Percentiles rank a stretch among this genome's conserved stretches.
Conservation (phyloP, 345 rosid species). For the Combretum micranthum region DNA sequence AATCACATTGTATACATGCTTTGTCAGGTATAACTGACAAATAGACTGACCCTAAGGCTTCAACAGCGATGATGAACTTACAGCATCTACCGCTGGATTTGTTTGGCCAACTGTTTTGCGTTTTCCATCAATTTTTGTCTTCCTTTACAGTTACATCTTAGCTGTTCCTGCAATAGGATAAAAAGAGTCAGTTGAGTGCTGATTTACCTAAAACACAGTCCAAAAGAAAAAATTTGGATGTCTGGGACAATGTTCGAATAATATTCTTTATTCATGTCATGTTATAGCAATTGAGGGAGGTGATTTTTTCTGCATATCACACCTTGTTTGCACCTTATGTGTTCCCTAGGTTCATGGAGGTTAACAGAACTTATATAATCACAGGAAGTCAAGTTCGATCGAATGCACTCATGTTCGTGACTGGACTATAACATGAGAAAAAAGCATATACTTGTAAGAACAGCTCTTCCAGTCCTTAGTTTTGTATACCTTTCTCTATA, state of each 20-base stretch:
- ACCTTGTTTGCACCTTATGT: neutral
- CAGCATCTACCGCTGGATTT: too few species aligned
- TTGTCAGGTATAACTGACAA: neutral
- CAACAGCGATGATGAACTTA: constrained; percentile 1
- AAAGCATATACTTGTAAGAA: constrained; percentile 66
- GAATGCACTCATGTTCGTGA: constrained; percentile 55
- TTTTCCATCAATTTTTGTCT: too few species aligned
- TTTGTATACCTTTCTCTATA: too few species aligned
- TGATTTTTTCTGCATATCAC: constrained; percentile 1
- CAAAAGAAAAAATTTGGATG: too few species aligned
- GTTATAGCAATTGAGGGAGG: neutral
- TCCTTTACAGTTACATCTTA: too few species aligned
- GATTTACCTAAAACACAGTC: too few species aligned
- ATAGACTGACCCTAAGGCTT: neutral
- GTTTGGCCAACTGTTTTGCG: too few species aligned
- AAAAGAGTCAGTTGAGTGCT: too few species aligned
- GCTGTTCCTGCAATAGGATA: too few species aligned
- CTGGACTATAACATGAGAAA: constrained; percentile 58
- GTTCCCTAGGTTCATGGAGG: neutral
- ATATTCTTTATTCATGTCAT: too few species aligned
- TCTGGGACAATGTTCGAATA: too few species aligned
- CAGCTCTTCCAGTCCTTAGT: neutral
- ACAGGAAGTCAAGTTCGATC: constrained; percentile 69
- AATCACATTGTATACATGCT: constrained; percentile 1
- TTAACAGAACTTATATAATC: constrained; percentile 6